Base-by-base conservation (phyloP, 441 rosid species). In the Lepidium campestre region DNA sequence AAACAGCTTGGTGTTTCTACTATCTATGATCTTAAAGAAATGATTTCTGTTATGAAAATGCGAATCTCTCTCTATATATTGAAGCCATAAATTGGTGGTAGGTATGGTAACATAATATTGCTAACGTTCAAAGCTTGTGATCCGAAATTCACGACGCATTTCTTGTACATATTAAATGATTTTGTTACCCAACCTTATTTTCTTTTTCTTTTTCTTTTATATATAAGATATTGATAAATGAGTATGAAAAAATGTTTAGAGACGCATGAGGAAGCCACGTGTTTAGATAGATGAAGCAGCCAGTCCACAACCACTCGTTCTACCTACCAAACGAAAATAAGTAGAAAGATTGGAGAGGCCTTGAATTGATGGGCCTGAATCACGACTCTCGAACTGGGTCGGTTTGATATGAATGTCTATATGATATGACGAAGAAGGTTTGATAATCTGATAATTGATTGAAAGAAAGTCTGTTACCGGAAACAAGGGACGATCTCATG, bases 41-140 rank as follows among this genome's bases (percentile, higher is more conserved):
- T 45, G 1, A 46, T 54, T 23, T 60, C 5, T 31, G 2, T 12
- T 17, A 29, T 27, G 59, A 20, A 10, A 20, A 57, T 37, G 39
- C 39, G 70, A 57, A 48, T 40, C 22, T 57, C 23, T 39, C 0
- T 57, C 31, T 65, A 64, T 72, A 64, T 13, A 29, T 29, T 5
- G 9, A 22, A 41, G 71, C 11, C 9, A 57, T 39, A 17, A 8
- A 23, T 19, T 60, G 74, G 78, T 74, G 74, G 78, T 74, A 68
- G 78, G 77, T 73, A 61, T 62, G 78, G 77, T 73, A 61, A 31
- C 62, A 22, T 27, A 44, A 35, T 36, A 4, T 54, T 67, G 77
- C 73, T 61, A 68, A 74, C 70, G 71, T 74, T 74, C 74, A 69
- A 74, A 74, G 78, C 45, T 49, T 74, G 74, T 74, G 77, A 67